Evolutionary conservation across 1,284 basidiomycete species (phyloP), one percentile per base, ranked within the genome.

Genomic region (Malassezia pachydermatis): DNA sequence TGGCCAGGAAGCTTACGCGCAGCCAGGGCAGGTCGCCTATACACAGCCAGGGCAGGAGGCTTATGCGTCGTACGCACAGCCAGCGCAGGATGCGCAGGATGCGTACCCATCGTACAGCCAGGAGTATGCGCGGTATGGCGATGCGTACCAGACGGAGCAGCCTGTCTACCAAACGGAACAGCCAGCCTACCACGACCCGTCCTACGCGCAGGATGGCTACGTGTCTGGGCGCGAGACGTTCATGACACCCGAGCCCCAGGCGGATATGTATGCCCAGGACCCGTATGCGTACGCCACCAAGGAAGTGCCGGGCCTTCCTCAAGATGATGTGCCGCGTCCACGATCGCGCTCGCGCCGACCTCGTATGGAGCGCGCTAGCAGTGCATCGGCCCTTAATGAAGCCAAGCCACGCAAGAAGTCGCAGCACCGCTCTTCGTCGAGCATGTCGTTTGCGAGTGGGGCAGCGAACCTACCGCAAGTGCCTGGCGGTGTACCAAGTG

Each of bases 401-500:
- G 17, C 41, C 20, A 23, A 14, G 17, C 11, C 29, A 13, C 5
- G 44, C 24, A 58, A 55, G 39, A 48, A 43, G 56, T 52, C 45
- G 47, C 51, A 43, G 45, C 41, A 25, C 44, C 55, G 24, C 39
- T 40, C 20, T 53, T 56, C 48, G 42, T 46, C 43, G 29, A 45
- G 39, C 30, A 22, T 40, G 42, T 51, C 43, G 30, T 33, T 28
- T n/a, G 25, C 30, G 3, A 29, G n/a, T 17, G 22, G 16, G 20
- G 17, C 28, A 0, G 14, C 30, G 32, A 48, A 51, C 14, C 50
- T 63, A 45, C 56, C 59, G 5, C 25, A 58, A n/a, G 58, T 63
- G 7, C 61, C 60, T n/a, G 53, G 53, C 16, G 62, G 61, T 32
- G 55, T 63, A 10, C 63, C 60, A 25, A 54, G 45, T 17, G 62